Evolutionary conservation across 2,329 filamentous ascomycete genomes (phyloP), one percentile per base, ranked within the genome.

Genomic region (Zalaria sp.): DNA sequence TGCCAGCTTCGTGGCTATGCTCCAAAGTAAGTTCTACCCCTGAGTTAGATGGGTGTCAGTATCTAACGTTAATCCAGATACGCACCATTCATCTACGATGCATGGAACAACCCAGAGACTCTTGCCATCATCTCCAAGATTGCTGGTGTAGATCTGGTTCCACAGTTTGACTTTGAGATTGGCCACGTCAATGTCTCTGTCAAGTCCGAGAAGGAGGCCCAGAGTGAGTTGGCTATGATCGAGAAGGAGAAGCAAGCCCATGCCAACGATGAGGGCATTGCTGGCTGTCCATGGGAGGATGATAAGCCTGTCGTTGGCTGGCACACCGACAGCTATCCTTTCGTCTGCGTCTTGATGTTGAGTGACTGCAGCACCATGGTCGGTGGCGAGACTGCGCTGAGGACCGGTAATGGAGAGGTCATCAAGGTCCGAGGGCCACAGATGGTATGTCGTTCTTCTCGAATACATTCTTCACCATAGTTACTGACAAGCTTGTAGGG

Each of bases 341-440:
- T 80, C 52, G 77, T 81, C n/a, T 80, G 75, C 48, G 76, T 81
- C n/a, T 66, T 70, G 5, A 81, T 81, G 75, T 65, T 81, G 27
- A 76, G 72, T 31, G 75, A 81, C 51, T 78, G 74, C 47, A 68
- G 65, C 0, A 61, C 64, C 32, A 81, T 81, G 77, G 59, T 76
- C 8, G 77, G 77, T 6, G 77, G 77, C 3, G 77, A 81, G 57
- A 81, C 77, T 1, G 75, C 72, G 2, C 55, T 81, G n/a, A 64
- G 67, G 32, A 75, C 64, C 1, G 68, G 62, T 1, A 62, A 63
- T 25, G 73, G 73, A 3, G 65, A 72, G 2, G 62, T 76, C 10
- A 56, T 74, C 45, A 77, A 76, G 54, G 69, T 78, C 37, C 66
- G 75, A 41, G 74, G 75, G 8, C 75, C 75, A 4, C 64, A 70